Conservation (phyloP, 2,329 filamentous ascomycete genomes). For the Neonectria magnoliae region DNA sequence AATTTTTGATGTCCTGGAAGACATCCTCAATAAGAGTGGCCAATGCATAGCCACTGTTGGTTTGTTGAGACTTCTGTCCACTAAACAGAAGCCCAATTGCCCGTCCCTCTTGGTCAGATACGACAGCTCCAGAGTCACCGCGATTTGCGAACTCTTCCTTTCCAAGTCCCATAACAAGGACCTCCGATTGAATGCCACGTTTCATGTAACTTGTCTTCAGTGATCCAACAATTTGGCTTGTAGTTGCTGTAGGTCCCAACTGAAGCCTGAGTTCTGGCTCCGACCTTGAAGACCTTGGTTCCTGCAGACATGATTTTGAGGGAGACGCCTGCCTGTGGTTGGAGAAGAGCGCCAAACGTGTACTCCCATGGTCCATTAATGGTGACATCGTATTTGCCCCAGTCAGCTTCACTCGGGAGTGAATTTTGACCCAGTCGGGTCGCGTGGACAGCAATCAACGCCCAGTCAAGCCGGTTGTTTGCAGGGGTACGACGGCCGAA, state of each 20-base stretch:
- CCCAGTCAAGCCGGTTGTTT: background rate
- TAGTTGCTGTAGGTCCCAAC: background rate
- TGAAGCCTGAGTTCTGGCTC: background rate
- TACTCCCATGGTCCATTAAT: no score
- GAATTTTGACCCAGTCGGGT: background rate
- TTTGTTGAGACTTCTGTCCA: slow-evolving; percentile 1
- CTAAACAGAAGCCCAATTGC: slow-evolving; percentile 9
- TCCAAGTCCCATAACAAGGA: background rate
- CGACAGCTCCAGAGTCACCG: slow-evolving; percentile 14
- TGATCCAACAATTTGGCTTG: background rate
- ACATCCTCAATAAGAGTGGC: slow-evolving; percentile 20
- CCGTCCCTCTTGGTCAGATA: background rate
- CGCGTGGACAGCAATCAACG: background rate
- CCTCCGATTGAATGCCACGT: background rate
- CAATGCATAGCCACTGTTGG: background rate
- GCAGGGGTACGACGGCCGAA: background rate
- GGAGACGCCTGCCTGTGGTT: background rate
- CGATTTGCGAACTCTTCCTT: background rate
- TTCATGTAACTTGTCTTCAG: background rate
- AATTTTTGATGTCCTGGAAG: slow-evolving; percentile 3
- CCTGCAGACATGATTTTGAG: background rate
- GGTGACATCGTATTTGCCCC: no score
- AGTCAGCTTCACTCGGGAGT: background rate
- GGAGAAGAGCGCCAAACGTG: background rate
- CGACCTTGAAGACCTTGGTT: background rate